Percentiles rank a stretch among this genome's conserved stretches.
phyloP scores from a whole-genome alignment of 495 filamentous ascomycete species.

The Hypomontagnella submonticulosa region DNA sequence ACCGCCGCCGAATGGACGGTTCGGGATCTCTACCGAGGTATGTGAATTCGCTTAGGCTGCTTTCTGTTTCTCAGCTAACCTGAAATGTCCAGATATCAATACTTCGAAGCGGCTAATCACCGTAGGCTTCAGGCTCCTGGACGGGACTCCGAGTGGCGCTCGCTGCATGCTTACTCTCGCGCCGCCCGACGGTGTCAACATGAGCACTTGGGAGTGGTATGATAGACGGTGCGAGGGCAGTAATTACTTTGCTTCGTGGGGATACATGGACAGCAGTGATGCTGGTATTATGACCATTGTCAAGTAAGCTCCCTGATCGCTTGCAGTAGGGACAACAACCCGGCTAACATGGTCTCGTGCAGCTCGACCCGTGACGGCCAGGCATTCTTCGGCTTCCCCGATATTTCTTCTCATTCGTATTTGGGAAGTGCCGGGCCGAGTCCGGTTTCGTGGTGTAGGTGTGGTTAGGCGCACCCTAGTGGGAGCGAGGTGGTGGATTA shows the following conservation, averaged over 20 bases:
- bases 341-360: constrained; percentile 6
- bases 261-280: constrained; percentile 25
- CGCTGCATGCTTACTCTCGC: constrained; percentile 21
- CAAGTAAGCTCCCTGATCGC: constrained; percentile 25
- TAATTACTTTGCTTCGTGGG: constrained; percentile 41
- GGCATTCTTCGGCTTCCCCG: constrained; percentile 41
- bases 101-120: constrained; percentile 8
- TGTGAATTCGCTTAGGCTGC: not conserved
- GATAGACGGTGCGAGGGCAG: constrained; percentile 26
- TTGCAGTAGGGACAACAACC: not conserved
- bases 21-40: constrained; percentile 29
- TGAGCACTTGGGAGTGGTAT: constrained; percentile 33
- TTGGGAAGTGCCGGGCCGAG: constrained; percentile 29
- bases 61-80: not conserved
- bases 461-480: constrained; percentile 2
- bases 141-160: not conserved
- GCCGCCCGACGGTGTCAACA: constrained; percentile 21
- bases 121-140: constrained; percentile 22
- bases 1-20: constrained; percentile 19
- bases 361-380: constrained; percentile 23
- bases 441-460: constrained; percentile 19
- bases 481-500: not conserved
- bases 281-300: constrained; percentile 41
- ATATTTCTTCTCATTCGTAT: constrained; percentile 27
- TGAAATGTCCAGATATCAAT: constrained; percentile 20